Conservation (phyloP, 495 filamentous ascomycete genomes). For the Hypoxylon subgilvum region DNA sequence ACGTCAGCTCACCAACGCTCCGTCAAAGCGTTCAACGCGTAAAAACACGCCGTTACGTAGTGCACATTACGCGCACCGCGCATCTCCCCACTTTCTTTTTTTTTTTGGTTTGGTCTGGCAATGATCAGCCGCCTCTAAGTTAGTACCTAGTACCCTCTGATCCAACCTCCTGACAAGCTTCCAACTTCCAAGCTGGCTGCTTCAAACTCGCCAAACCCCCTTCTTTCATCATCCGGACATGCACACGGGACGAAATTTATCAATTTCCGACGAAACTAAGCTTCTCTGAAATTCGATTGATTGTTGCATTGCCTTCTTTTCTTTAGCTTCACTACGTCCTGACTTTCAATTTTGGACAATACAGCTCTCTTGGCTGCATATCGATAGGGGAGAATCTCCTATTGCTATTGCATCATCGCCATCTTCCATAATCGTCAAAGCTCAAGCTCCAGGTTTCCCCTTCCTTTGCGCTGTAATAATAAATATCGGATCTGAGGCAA, state of each 20-base stretch:
- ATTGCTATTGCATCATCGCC: slow-evolving; percentile 32
- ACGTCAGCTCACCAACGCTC: not conserved
- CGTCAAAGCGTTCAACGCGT: slow-evolving; percentile 33
- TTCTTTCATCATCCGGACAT: slow-evolving; percentile 6
- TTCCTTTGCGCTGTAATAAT: slow-evolving; percentile 2
- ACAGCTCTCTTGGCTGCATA: not conserved
- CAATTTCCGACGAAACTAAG: not conserved
- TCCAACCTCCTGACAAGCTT: not conserved
- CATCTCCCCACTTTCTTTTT: slow-evolving; percentile 21
- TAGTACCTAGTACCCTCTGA: slow-evolving; percentile 10
- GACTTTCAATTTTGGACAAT: not conserved
- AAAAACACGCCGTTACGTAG: slow-evolving; percentile 23
- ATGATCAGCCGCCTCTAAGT: slow-evolving; percentile 22
- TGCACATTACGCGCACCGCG: slow-evolving; percentile 24
- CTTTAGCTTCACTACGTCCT: not conserved
- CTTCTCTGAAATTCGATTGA: not conserved
- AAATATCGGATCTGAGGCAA: slow-evolving; percentile 21
- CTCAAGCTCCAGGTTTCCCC: not conserved
- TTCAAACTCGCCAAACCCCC: not conserved
- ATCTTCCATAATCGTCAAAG: slow-evolving; percentile 1
- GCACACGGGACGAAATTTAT: slow-evolving; percentile 1
- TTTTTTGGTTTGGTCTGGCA: slow-evolving; percentile 19
- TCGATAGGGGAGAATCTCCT: too few relatives aligned
- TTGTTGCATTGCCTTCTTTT: not conserved
- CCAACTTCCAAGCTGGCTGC: not conserved